Base-by-base conservation (phyloP, 108 stramenopile genomes). In the Schizochytrium sp. region DNA sequence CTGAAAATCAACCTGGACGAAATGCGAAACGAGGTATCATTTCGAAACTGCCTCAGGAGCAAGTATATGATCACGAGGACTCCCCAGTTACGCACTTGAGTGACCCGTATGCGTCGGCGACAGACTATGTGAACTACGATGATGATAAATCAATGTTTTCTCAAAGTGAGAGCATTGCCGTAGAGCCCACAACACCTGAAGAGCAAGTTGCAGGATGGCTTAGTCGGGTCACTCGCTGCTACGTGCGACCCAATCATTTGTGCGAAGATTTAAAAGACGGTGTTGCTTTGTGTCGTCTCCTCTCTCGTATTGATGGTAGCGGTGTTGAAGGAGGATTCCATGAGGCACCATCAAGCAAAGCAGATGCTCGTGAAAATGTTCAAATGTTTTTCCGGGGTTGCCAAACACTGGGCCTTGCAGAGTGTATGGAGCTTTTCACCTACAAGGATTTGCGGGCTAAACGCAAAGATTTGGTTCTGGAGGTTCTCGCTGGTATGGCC, bases 371-470 rank as follows among this genome's bases (percentile, higher is more conserved):
- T n/a, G 28, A 38, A 19, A 83, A 83, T 19, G 73, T 83, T 4
- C 49, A 83, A 8, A 53, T 53, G 73, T 83, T 83, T 38, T 53
- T 83, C 53, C 73, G 50, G 49, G 73, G 49, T n/a, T 83, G 73
- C 73, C 49, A 47, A 38, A 47, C 46, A 5, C 73, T 83, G 28
- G 73, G 73, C 40, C 50, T 83, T 4, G 49, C 73, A 17, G 61
- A 64, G 61, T 64, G 61, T 42, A 64, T 64, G 61, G 50, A 83
- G 49, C 73, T 83, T 19, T 53, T 83, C 49, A 38, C 49, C 19
- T 83, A 83, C 73, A 53, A 83, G 19, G 73, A 83, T 46, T 50
- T 83, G 73, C 73, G 73, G 19, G 46, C 46, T 50, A 83, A 83
- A 19, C 46, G 50, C 73, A 83, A 83, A 38, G 73, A 83, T 12